A percentile compares a stretch with the other conserved stretches of the same genome.
Evolutionary conservation across 768 basidiomycete genomes (phyloP).

Genomic region (Rhizopogon sp.): DNA sequence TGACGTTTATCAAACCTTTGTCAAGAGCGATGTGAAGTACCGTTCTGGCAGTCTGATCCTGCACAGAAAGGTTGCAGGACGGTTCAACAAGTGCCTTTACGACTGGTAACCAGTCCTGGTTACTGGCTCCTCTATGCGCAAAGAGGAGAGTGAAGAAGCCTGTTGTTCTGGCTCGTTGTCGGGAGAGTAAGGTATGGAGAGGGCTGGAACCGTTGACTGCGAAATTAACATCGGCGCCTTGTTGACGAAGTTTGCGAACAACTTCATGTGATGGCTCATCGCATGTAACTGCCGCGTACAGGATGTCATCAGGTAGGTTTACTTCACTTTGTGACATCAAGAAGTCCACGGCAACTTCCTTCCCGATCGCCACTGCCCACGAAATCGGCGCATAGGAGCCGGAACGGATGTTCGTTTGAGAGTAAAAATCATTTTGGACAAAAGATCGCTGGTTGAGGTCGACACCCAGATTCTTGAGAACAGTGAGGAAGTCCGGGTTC

Average conservation of each 20-base stretch:
- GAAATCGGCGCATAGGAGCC: not conserved
- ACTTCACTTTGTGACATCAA: not conserved
- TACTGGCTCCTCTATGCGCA: too few species aligned
- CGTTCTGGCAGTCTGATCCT: not conserved
- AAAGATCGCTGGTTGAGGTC: not conserved
- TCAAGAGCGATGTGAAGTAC: not conserved
- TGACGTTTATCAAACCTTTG: not conserved
- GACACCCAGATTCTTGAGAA: not conserved
- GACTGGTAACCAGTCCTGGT: too few species aligned
- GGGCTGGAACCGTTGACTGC: not conserved
- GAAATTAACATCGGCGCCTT: not conserved
- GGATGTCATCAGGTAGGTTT: not conserved
- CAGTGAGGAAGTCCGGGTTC: not conserved
- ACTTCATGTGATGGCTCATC: fast-evolving
- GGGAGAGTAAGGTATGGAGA: not conserved
- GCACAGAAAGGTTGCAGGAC: not conserved
- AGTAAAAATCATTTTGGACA: too few species aligned
- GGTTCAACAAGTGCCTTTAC: not conserved
- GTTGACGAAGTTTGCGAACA: not conserved
- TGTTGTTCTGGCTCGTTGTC: too few species aligned
- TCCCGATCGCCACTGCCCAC: not conserved
- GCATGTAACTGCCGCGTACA: not conserved
- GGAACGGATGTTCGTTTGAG: too few species aligned
- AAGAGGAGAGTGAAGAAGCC: too few species aligned
- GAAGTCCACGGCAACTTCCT: not conserved